A percentile compares a stretch with the other conserved stretches of the same genome.
Conservation (phyloP, 1,284 basidiomycete species). For the Rhodotorula sp. region DNA sequence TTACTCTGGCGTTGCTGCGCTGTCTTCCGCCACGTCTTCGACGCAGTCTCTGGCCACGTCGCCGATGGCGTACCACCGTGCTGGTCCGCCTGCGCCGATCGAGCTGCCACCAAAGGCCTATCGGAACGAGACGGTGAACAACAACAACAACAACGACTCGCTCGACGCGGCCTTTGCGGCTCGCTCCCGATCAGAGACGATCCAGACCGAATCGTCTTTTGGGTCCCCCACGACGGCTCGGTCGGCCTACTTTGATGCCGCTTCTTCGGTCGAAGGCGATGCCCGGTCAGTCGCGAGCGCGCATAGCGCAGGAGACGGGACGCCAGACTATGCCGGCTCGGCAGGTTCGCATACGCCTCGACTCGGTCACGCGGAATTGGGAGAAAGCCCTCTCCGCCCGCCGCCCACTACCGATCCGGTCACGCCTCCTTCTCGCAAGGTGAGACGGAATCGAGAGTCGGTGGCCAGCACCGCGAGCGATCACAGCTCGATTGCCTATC, state of each 20-base stretch:
- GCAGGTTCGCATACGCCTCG: not conserved
- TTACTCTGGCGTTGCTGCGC: not conserved
- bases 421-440: not conserved
- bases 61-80: not conserved
- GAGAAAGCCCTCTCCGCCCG: not conserved
- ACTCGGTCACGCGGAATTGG: not conserved
- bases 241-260: conserved; percentile 21
- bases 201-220: not conserved
- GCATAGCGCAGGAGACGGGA: not conserved
- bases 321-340: not conserved
- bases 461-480: not conserved
- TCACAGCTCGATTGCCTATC: conserved; percentile 14
- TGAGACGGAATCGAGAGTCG: not conserved
- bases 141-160: not conserved
- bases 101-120: not conserved
- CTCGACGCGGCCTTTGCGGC: not conserved
- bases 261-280: conserved; percentile 9
- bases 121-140: not conserved
- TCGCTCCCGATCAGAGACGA: not conserved
- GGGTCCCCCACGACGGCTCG: conserved; percentile 8
- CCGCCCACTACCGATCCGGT: no score
- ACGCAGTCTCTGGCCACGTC: not conserved
- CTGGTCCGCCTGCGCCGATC: not conserved
- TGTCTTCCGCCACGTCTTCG: not conserved
- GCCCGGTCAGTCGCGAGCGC: not conserved